These are phyloP conservation scores for Crucihimalaya himalaica DNA, from an alignment of 345 rosid genomes.

Conservation along the genomic window DNA sequence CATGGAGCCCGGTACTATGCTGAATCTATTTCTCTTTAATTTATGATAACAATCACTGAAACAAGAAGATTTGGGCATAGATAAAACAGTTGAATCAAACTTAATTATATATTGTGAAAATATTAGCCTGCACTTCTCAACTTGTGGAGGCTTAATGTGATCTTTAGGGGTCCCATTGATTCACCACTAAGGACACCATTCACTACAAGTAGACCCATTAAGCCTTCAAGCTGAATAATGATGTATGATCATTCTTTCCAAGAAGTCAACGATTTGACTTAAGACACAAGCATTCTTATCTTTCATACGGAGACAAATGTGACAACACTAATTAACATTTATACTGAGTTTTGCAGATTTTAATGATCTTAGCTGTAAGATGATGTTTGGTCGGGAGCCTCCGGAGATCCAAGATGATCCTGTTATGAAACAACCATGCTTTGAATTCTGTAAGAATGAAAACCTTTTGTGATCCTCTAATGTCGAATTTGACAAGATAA, in stretches of 20 bases:
- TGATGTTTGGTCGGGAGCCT: conserved; percentile 90
- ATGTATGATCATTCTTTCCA: conserved; percentile 25
- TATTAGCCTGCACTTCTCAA: conserved; percentile 57
- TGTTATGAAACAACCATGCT: conserved; percentile 81
- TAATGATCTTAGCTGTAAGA: conserved; percentile 91
- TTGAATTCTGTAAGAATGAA: conserved; percentile 63
- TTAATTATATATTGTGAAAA: conserved; percentile 26
- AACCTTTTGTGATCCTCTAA: conserved; percentile 8
- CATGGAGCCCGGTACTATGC: conserved; percentile 77
- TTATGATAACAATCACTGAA: conserved; percentile 3
- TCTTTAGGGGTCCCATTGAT: conserved; percentile 56
- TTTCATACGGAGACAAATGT: not conserved
- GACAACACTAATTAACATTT: conserved; percentile 22
- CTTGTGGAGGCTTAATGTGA: conserved; percentile 59
- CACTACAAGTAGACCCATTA: conserved; percentile 47
- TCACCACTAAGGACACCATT: conserved; percentile 66
- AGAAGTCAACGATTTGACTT: conserved; percentile 23
- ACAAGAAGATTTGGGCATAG: not conserved
- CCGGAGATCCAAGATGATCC: conserved; percentile 70
- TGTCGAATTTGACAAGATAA: not conserved
- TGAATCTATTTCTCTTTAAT: conserved; percentile 27
- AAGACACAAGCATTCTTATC: conserved; percentile 19
- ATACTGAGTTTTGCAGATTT: conserved; percentile 61
- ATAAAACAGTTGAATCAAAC: conserved; percentile 21
- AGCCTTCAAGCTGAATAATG: conserved; percentile 37